These are phyloP conservation scores for Polygonum aviculare DNA, from an alignment of 148 eudicot species.

Conservation along the genomic window DNA sequence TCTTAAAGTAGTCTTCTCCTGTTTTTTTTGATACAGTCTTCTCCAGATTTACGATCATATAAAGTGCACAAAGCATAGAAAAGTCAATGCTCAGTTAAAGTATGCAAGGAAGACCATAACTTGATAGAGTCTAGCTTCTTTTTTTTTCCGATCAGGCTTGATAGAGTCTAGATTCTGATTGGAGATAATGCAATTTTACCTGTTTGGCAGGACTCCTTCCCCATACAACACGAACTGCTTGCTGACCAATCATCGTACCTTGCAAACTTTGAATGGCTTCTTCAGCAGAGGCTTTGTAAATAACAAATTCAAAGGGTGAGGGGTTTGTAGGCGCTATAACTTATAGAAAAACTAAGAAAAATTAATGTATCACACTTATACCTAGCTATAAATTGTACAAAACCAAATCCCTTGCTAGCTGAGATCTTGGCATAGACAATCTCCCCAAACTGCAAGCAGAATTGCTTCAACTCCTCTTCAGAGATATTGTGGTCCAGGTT, in stretches of 20 bases:
- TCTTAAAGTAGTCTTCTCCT: no score
- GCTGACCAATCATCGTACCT: slow-evolving; percentile 74
- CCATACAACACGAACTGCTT: slow-evolving; percentile 89
- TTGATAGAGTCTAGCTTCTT: no score
- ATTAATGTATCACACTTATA: slow-evolving; percentile 17
- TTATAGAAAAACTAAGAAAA: background rate
- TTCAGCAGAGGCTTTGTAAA: slow-evolving; percentile 77
- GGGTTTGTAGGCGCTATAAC: background rate
- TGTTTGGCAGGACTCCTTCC: slow-evolving; percentile 79
- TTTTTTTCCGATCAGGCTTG: no score
- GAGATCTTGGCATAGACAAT: slow-evolving; percentile 82
- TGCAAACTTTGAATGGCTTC: slow-evolving; percentile 89
- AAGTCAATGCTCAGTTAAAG: background rate
- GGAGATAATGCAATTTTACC: slow-evolving; percentile 28
- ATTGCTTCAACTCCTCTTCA: slow-evolving; percentile 87
- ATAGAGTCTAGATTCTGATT: background rate
- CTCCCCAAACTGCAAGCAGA: slow-evolving; percentile 77
- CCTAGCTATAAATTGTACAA: slow-evolving; percentile 88
- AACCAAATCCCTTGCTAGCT: slow-evolving; percentile 77
- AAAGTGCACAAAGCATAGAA: background rate
- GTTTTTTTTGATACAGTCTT: no score
- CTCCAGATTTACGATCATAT: background rate
- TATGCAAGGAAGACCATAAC: background rate
- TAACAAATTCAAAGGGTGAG: slow-evolving; percentile 5
- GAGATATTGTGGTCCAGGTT: slow-evolving; percentile 80